phyloP scores from a whole-genome alignment of 805 yeast species.

The Zygoascus tannicola region DNA sequence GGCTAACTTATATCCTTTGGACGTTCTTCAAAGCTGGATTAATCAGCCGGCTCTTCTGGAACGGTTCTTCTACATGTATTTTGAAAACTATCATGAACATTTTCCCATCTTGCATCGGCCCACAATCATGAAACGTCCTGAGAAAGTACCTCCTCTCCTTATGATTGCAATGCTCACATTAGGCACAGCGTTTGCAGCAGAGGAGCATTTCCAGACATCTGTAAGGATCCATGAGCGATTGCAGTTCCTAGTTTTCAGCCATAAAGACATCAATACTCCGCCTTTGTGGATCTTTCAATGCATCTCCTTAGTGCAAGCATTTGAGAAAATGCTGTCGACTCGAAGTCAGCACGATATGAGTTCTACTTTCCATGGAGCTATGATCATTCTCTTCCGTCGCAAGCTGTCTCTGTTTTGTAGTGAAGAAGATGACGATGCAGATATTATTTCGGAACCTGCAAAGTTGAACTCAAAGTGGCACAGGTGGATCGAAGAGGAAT shows the following conservation, averaged over 20 bases:
- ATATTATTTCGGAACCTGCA: neutral
- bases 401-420: constrained; percentile 6
- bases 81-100: constrained; percentile 24
- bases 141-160: constrained; percentile 19
- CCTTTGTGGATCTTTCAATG: constrained; percentile 24
- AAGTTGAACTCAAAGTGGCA: constrained; percentile 16
- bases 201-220: constrained; percentile 18
- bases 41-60: constrained; percentile 18
- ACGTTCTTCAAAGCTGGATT: constrained; percentile 11
- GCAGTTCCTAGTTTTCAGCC: constrained; percentile 21
- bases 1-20: constrained; percentile 11
- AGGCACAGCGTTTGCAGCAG: constrained; percentile 20
- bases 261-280: constrained; percentile 19
- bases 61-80: constrained; percentile 16
- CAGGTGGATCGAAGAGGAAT: constrained; percentile 22
- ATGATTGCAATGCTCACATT: constrained; percentile 20
- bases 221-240: constrained; percentile 21
- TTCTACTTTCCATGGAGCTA: constrained; percentile 24
- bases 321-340: constrained; percentile 24
- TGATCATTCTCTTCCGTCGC: constrained; percentile 19
- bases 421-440: neutral
- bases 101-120: constrained; percentile 23
- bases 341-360: constrained; percentile 22
- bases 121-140: constrained; percentile 16
- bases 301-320: constrained; percentile 21